A percentile compares a stretch with the other conserved stretches of the same genome.
phyloP scores from a whole-genome alignment of 1,139 yeast genomes.

The Candida anutae region DNA sequence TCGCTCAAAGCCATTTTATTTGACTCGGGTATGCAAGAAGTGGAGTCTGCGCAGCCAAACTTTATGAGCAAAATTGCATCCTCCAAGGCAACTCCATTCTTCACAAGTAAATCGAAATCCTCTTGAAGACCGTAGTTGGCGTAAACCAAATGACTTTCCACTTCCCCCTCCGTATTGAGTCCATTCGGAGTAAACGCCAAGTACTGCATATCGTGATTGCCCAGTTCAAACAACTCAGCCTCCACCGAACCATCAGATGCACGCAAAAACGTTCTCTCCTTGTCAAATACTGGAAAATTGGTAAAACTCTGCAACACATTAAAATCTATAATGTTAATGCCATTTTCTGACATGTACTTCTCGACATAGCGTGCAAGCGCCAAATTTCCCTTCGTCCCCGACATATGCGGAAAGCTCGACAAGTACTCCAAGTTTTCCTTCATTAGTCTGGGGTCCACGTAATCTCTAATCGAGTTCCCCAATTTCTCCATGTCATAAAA shows the following conservation, averaged over 20 bases:
- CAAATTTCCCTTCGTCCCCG: slow-evolving; percentile 83
- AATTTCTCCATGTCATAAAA: slow-evolving; percentile 55
- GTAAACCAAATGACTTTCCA: slow-evolving; percentile 48
- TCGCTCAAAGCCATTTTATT: slow-evolving; percentile 30
- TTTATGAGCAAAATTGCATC: slow-evolving; percentile 51
- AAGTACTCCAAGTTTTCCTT: slow-evolving; percentile 69
- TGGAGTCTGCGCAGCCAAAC: slow-evolving; percentile 38
- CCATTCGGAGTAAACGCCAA: slow-evolving; percentile 67
- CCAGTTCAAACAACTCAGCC: slow-evolving; percentile 31
- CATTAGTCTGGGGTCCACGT: slow-evolving; percentile 51
- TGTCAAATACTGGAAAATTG: slow-evolving; percentile 40
- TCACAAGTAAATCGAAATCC: slow-evolving; percentile 46
- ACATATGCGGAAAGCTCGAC: slow-evolving; percentile 75
- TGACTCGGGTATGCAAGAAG: slow-evolving; percentile 21
- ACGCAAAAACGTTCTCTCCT: slow-evolving; percentile 21
- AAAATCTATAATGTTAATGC: slow-evolving; percentile 44
- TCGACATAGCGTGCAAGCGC: slow-evolving; percentile 61
- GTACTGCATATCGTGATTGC: slow-evolving; percentile 29
- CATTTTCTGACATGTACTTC: slow-evolving; percentile 48
- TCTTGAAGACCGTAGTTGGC: slow-evolving; percentile 52
- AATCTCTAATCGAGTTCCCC: slow-evolving; percentile 37
- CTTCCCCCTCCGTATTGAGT: slow-evolving; percentile 34
- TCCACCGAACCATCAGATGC: slow-evolving; percentile 27
- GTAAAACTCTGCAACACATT: slow-evolving; percentile 46
- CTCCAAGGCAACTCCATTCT: slow-evolving; percentile 25